phyloP scores from a whole-genome alignment of 1,284 basidiomycete species.

The Butyriboletus appendiculatus region DNA sequence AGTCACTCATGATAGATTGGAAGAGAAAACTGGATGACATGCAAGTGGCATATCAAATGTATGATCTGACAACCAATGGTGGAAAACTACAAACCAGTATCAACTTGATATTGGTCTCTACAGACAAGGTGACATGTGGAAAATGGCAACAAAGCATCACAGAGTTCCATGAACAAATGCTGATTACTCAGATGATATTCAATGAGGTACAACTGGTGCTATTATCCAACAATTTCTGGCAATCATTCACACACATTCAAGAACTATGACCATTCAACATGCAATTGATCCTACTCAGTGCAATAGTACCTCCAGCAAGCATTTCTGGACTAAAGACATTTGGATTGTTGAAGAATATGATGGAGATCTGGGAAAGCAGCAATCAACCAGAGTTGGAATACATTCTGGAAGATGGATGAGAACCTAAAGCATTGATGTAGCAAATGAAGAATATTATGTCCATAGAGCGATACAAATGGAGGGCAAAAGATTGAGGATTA shows the following conservation, averaged over 20 bases:
- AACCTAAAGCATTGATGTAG: neutral
- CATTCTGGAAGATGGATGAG: neutral
- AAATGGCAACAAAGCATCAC: neutral
- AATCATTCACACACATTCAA: neutral
- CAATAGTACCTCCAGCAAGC: neutral
- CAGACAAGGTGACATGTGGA: neutral
- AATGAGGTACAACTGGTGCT: neutral
- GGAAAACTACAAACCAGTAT: neutral
- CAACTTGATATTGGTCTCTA: neutral
- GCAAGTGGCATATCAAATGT: neutral
- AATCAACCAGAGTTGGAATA: neutral
- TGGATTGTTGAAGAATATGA: neutral
- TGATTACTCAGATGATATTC: neutral
- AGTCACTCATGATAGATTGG: neutral
- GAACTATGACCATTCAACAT: neutral
- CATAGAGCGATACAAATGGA: neutral
- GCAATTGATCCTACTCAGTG: neutral
- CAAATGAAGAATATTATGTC: neutral
- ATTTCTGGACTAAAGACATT: neutral
- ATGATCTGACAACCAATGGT: neutral
- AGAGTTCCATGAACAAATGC: neutral
- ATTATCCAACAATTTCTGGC: neutral
- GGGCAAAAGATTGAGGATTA: neutral
- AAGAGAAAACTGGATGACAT: neutral
- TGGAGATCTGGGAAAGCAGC: neutral